phyloP scores from a whole-genome alignment of 2,329 filamentous ascomycete genomes.

The Ascochyta clinopodiicola region DNA sequence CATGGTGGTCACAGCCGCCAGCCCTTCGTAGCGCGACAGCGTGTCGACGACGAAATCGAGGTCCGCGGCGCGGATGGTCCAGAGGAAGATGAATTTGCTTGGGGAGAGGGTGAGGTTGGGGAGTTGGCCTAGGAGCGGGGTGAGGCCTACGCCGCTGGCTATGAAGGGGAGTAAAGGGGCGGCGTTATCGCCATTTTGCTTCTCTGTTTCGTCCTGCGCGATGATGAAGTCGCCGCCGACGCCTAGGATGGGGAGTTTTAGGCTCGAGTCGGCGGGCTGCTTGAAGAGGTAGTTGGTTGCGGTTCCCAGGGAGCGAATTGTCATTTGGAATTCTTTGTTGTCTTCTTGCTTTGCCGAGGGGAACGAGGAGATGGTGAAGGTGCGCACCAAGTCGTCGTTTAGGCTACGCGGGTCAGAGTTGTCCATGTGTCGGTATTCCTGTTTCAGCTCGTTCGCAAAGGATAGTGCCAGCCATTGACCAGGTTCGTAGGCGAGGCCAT shows the following conservation, averaged over 20 bases:
- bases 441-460: constrained; percentile 71
- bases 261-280: background rate
- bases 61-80: constrained; percentile 71
- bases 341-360: constrained; percentile 39
- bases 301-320: constrained; percentile 70
- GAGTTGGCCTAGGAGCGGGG: constrained; percentile 68
- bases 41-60: constrained; percentile 66
- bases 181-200: background rate
- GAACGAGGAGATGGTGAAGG: constrained; percentile 77
- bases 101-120: background rate
- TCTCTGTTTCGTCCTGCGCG: constrained; percentile 29
- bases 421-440: constrained; percentile 82
- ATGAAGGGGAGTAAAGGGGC: constrained; percentile 63
- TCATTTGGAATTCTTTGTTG: constrained; percentile 70
- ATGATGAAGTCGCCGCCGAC: constrained; percentile 72
- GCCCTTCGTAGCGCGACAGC: constrained; percentile 58
- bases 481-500: constrained; percentile 61
- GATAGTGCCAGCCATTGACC: constrained; percentile 82
- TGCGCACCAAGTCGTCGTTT: constrained; percentile 84
- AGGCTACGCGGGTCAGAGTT: constrained; percentile 79
- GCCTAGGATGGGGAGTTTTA: constrained; percentile 56
- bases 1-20: constrained; percentile 62
- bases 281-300: constrained; percentile 60
- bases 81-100: constrained; percentile 64
- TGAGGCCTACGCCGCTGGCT: constrained; percentile 83